Base-by-base conservation (phyloP, 257 asterid species). In the Solanum habrochaites region DNA sequence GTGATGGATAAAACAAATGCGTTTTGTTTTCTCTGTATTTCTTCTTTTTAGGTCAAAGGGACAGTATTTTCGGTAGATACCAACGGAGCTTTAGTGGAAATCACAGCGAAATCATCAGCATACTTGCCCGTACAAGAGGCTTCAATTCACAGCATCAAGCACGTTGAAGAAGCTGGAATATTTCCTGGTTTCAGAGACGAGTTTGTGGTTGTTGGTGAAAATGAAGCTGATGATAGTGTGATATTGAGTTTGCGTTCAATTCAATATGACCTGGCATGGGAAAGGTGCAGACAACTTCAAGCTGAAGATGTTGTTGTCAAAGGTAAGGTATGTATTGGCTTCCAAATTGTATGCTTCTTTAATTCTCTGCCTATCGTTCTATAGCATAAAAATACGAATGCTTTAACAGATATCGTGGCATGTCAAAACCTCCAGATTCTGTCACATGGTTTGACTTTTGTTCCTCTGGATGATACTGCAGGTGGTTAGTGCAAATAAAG, bases 221-320 rank as follows among this genome's bases (percentile, higher is more conserved):
- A 94, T 82, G 94, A 93, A 87, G 93, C 91, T 82, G 99, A 97
- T 88, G 98, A 96, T 84, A 96, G 99, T 89, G 93, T 97, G 93
- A 90, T 94, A 85, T 89, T 97, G 92, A 97, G 99, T 88, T 92
- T 96, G 45, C 95, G 98, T 8, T 85, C 98, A 5, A 91, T 96
- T 87, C 99, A 97, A 83, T 93, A 91, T 86, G 98, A 95, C 85
- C 94, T 97, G 73, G 99, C 99, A 8, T 97, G 99, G 99, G 99
- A 97, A 90, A 91, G 99, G 31, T 95, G 98, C 86, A 89, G 98
- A 85, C 99, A 96, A 88, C 99, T 97, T 86, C 99, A 97, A 94
- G 95, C 98, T n/a, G 99, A 97, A 91, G 99, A 96, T 90, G 98
- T 94, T 31, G 93, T 94, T 89, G 88, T 96, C 89, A 97, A 94